Evolutionary conservation across 805 yeast genomes (phyloP), one percentile per base, ranked within the genome.

Genomic region (Priceomyces castillae): DNA sequence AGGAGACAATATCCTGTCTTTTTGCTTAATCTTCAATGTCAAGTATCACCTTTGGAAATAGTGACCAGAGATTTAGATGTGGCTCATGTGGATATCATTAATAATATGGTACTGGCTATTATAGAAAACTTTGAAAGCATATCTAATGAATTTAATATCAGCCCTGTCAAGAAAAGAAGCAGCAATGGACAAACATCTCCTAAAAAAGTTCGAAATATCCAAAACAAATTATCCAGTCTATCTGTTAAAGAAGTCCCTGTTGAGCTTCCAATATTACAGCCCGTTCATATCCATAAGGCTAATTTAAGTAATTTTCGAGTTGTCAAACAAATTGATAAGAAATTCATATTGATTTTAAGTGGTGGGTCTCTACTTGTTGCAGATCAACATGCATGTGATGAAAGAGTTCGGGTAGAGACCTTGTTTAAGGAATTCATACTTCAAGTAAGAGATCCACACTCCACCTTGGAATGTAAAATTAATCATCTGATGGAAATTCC

Each of bases 361-460:
- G 26, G 47, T 1, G 46, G 48, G 6, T 36, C 54, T 0, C 51
- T 78, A 12, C 58, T 78, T 16, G 62, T 78, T 1, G 53, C 85
- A 4, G 96, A 89, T 56, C 96, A 88, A 54, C 96, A 89, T 66
- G 96, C 96, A 0, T 79, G 84, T 42, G 95, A 86, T 61, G 96
- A 89, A 56, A 61, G 96, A 42, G 69, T 86, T 0, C 68, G 69
- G 37, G 74, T 84, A 2, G 96, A 89, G 52, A 40, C 46, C 1
- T 52, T 74, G 10, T 61, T 78, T n/a, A 48, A 57, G 26, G 69
- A 67, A 2, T 66, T 70, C 42, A 53, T 78, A 2, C 35, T 46
- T 4, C 47, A 49, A 7, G 67, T 62, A 1, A 28, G 56, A 4
- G 58, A 58, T 11, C 60, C 12, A 46, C 40, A 4, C 44, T 54